A percentile compares a stretch with the other conserved stretches of the same genome.
Evolutionary conservation across 495 filamentous ascomycete genomes (phyloP).

Genomic region (Daldinia caldariorum): DNA sequence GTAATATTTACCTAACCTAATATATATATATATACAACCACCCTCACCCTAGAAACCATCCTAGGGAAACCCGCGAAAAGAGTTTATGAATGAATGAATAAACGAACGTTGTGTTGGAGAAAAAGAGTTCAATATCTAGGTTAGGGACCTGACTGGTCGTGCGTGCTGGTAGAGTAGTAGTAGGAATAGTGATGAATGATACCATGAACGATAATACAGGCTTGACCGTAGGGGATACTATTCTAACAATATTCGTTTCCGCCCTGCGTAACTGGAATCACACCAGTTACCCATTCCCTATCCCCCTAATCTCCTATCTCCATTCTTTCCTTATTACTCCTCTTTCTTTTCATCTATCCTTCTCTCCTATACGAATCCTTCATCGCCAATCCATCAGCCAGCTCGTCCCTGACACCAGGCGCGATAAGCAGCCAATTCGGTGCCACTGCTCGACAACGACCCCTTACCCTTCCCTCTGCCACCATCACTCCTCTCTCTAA

Average conservation of each 20-base stretch:
- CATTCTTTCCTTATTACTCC: background rate
- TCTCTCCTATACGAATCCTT: background rate
- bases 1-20: no score
- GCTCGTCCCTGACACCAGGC: slow-evolving; percentile 34
- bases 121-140: slow-evolving; percentile 9
- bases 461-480: slow-evolving; percentile 25
- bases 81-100: background rate
- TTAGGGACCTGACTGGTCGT: background rate
- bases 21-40: background rate
- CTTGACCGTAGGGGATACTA: slow-evolving; percentile 26
- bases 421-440: slow-evolving; percentile 32
- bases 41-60: background rate
- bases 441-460: slow-evolving; percentile 11
- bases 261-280: slow-evolving; percentile 11
- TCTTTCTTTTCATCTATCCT: background rate
- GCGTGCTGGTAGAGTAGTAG: background rate
- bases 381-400: slow-evolving; percentile 8
- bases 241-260: slow-evolving; percentile 23
- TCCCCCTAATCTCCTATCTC: background rate
- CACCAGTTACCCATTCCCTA: slow-evolving; percentile 4
- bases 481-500: background rate
- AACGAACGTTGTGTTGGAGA: background rate
- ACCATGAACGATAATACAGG: slow-evolving; percentile 32
- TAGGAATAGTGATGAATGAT: slow-evolving; percentile 25
- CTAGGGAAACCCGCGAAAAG: no score